Percentiles rank a stretch among this genome's conserved stretches.
Evolutionary conservation across 768 basidiomycete genomes (phyloP).

Genomic region (Ramaria rubella): DNA sequence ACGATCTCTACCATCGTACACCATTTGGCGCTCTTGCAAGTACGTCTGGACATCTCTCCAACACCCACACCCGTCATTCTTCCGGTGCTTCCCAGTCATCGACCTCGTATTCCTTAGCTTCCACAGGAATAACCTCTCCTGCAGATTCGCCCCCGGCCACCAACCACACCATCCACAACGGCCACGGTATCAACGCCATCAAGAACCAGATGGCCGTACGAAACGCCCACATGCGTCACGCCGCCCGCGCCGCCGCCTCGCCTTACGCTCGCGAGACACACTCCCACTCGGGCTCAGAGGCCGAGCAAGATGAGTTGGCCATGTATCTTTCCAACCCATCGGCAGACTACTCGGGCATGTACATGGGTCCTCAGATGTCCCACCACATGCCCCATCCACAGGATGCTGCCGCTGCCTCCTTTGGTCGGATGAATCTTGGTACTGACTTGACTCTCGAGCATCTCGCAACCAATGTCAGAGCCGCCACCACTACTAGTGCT

Average conservation of each 20-base stretch:
- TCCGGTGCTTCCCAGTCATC: slow-evolving; percentile 29
- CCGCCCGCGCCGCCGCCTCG: slow-evolving; percentile 69
- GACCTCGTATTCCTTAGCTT: slow-evolving; percentile 36
- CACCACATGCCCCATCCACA: slow-evolving; percentile 39
- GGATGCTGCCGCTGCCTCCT: slow-evolving; percentile 58
- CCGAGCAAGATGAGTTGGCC: slow-evolving; percentile 78
- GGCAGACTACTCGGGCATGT: slow-evolving; percentile 66
- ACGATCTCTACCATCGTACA: slow-evolving; percentile 64
- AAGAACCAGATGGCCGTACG: slow-evolving; percentile 67
- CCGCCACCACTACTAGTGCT: slow-evolving; percentile 85
- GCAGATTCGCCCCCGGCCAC: slow-evolving; percentile 68
- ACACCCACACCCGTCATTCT: slow-evolving; percentile 37
- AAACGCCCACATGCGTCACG: slow-evolving; percentile 51
- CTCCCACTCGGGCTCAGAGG: slow-evolving; percentile 60
- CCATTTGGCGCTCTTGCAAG: slow-evolving; percentile 44
- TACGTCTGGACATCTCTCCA: slow-evolving; percentile 30
- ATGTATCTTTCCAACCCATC: slow-evolving; percentile 55
- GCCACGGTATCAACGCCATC: slow-evolving; percentile 43
- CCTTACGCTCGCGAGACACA: slow-evolving; percentile 84
- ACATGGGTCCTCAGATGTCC: slow-evolving; percentile 28
- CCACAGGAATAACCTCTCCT: slow-evolving; percentile 36
- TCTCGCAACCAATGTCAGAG: slow-evolving; percentile 78
- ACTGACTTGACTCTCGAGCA: slow-evolving; percentile 79
- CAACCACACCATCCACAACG: slow-evolving; percentile 35
- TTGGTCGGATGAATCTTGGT: slow-evolving; percentile 69